Evolutionary conservation across 768 basidiomycete genomes (phyloP).

Genomic region (Rubroboletus pulcherrimus): DNA sequence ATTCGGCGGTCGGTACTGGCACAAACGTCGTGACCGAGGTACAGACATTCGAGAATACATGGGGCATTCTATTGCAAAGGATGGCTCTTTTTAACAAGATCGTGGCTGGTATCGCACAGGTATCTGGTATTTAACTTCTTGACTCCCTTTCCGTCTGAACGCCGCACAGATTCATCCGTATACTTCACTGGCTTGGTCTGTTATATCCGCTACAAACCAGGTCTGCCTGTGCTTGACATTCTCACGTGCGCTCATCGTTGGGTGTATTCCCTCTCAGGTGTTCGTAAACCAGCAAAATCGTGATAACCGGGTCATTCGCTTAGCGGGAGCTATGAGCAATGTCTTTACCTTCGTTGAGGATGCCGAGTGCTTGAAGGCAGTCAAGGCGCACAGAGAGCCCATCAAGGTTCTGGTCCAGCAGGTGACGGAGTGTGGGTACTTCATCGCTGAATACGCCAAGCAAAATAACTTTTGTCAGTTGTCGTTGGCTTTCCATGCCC

Average conservation of each 20-base stretch:
- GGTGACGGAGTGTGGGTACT: conserved; percentile 24
- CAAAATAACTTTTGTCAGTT: conserved; percentile 16
- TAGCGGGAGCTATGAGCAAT: conserved; percentile 16
- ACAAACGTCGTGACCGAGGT: neutral
- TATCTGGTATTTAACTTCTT: neutral
- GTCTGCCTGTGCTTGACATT: neutral
- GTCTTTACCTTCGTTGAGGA: conserved; percentile 14
- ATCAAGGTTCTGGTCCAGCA: conserved; percentile 16
- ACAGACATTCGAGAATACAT: conserved; percentile 19
- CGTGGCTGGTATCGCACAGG: conserved; percentile 13
- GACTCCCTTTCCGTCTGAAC: neutral
- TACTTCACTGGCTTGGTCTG: conserved; percentile 18
- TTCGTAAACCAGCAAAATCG: conserved; percentile 18
- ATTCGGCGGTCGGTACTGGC: neutral
- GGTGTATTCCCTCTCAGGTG: conserved; percentile 1
- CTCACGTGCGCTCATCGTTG: neutral
- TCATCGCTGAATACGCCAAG: conserved; percentile 21
- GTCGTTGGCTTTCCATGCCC: neutral
- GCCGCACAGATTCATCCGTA: conserved; percentile 16
- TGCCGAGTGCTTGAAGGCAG: conserved; percentile 4
- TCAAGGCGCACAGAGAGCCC: conserved; percentile 5
- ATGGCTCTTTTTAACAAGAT: conserved; percentile 12
- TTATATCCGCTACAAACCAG: conserved; percentile 21
- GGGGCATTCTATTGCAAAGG: conserved; percentile 11
- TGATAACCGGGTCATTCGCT: conserved; percentile 12